Percentiles rank a stretch among this genome's conserved stretches.
Conservation (phyloP, 257 asterid species). For the Oldenlandia corymbosa region DNA sequence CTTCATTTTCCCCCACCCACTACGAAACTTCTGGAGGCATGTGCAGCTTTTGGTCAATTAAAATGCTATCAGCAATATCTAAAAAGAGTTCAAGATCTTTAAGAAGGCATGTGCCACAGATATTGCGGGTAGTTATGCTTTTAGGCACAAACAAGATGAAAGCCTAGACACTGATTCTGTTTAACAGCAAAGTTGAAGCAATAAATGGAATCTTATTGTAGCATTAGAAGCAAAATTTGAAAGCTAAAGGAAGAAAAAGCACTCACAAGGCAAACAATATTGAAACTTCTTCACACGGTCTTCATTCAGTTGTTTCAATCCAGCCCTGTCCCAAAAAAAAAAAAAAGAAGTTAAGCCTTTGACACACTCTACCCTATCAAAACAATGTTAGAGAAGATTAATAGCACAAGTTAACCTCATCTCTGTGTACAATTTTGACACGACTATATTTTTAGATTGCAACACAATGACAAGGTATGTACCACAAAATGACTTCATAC, state of each 20-base stretch:
- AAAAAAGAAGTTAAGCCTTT: too few relatives aligned
- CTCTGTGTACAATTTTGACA: too few relatives aligned
- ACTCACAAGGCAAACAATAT: constrained; percentile 93
- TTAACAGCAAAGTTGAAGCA: not conserved
- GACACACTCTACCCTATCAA: constrained; percentile 7
- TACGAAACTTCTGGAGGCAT: not conserved
- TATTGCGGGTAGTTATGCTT: too few relatives aligned
- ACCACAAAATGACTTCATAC: not conserved
- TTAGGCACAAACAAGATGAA: not conserved
- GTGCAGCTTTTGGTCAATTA: not conserved
- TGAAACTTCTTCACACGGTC: constrained; percentile 83
- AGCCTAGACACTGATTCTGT: not conserved
- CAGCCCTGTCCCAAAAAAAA: constrained; percentile 54
- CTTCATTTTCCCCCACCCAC: not conserved
- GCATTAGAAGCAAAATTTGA: not conserved
- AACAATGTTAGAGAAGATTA: constrained; percentile 13
- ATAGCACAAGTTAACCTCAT: not conserved
- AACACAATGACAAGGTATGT: not conserved
- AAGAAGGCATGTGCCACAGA: too few relatives aligned
- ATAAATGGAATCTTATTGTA: not conserved
- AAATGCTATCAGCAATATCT: not conserved
- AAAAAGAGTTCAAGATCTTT: too few relatives aligned
- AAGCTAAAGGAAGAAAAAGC: constrained; percentile 7
- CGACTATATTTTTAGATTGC: not conserved
- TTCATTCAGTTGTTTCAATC: constrained; percentile 68